phyloP scores from a whole-genome alignment of 768 basidiomycete species.

The Lepiota brunneoincarnata region DNA sequence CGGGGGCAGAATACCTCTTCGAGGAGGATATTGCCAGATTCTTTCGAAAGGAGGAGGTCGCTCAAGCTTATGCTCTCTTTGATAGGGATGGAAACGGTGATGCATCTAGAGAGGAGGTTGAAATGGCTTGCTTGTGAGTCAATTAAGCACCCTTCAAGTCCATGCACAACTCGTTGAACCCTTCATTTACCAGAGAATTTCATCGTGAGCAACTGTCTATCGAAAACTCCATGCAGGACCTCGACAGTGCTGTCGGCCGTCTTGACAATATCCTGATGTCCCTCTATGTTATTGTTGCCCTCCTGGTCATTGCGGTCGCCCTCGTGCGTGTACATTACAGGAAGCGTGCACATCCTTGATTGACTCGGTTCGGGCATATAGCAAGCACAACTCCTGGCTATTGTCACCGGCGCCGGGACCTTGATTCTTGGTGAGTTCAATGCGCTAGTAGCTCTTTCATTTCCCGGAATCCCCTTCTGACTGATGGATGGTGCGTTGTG shows the following conservation, averaged over 20 bases:
- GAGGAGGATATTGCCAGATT: slow-evolving; percentile 69
- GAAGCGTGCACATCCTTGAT: neutral
- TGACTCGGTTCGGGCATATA: slow-evolving; percentile 21
- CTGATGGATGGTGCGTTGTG: slow-evolving; percentile 12
- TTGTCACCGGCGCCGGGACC: slow-evolving; percentile 75
- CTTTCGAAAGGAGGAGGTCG: slow-evolving; percentile 71
- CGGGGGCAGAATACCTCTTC: slow-evolving; percentile 54
- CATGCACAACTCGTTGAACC: neutral
- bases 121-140: slow-evolving; percentile 67
- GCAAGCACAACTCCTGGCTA: slow-evolving; percentile 71
- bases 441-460: neutral
- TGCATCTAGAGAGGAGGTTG: slow-evolving; percentile 67
- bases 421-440: slow-evolving; percentile 41
- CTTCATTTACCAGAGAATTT: slow-evolving; percentile 50
- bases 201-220: slow-evolving; percentile 85
- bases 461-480: neutral
- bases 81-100: slow-evolving; percentile 76
- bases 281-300: slow-evolving; percentile 66
- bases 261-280: slow-evolving; percentile 87
- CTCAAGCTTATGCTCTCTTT: slow-evolving; percentile 64
- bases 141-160: neutral
- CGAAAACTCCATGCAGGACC: slow-evolving; percentile 82
- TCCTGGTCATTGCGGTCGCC: slow-evolving; percentile 82
- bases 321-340: slow-evolving; percentile 44
- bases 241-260: slow-evolving; percentile 86